Evolutionary conservation across 495 filamentous ascomycete genomes (phyloP).

Genomic region (Articulospora tetracladia): DNA sequence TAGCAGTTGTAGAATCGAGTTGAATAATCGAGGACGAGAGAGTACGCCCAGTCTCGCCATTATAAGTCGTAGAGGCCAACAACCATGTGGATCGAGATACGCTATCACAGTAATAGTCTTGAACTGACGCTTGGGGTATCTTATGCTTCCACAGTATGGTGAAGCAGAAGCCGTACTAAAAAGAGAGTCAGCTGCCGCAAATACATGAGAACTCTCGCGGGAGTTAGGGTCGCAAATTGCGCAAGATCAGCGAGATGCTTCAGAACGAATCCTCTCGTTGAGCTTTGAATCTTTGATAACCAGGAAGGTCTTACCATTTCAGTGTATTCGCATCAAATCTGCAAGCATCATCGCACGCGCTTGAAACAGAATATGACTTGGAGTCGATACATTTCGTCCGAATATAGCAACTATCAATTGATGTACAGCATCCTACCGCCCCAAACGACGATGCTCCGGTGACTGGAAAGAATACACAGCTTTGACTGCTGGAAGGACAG

Average conservation of each 20-base stretch:
- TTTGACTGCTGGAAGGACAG: neutral
- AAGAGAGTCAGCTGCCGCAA: neutral
- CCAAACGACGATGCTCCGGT: neutral
- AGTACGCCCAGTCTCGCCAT: neutral
- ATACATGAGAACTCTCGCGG: neutral
- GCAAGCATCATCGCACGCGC: neutral
- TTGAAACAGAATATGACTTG: neutral
- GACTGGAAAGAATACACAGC: neutral
- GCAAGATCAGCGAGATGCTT: neutral
- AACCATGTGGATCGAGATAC: neutral
- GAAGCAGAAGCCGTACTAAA: neutral
- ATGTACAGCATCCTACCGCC: neutral
- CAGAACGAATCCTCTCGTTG: neutral
- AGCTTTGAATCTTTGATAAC: neutral
- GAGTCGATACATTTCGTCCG: neutral
- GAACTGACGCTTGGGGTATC: slow-evolving; percentile 1
- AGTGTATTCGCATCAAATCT: neutral
- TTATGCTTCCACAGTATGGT: neutral
- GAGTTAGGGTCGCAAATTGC: neutral
- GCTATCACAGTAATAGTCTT: neutral
- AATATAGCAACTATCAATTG: neutral
- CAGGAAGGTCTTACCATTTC: neutral
- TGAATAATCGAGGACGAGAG: neutral
- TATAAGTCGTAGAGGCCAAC: neutral
- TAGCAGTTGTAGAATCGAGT: neutral